Conservation (phyloP, 2,329 filamentous ascomycete species). For the Aspergillus tamarii region DNA sequence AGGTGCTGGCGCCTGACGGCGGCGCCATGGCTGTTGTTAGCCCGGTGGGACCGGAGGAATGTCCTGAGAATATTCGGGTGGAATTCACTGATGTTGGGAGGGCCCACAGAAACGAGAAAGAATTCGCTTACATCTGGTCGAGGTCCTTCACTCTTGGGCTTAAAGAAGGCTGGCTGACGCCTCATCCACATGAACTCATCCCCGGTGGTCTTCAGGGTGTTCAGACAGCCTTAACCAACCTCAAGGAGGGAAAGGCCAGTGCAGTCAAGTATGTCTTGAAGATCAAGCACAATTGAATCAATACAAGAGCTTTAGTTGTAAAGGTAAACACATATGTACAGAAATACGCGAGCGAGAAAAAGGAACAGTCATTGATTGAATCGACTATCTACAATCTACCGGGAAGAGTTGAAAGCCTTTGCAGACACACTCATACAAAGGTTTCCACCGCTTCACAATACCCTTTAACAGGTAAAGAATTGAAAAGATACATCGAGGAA, state of each 20-base stretch:
- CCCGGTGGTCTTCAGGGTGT: conserved; percentile 58
- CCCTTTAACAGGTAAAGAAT: not conserved
- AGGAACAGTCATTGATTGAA: not conserved
- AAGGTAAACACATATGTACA: not conserved
- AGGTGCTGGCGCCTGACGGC: not conserved
- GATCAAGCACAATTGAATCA: not conserved
- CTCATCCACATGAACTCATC: conserved; percentile 53
- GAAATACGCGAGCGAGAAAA: not conserved
- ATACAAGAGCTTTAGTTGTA: not conserved
- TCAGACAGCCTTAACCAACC: conserved; percentile 54
- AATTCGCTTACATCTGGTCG: conserved; percentile 47
- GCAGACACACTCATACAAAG: not conserved
- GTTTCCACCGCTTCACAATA: not conserved
- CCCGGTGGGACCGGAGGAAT: not conserved
- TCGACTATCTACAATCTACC: not conserved
- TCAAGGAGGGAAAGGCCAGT: conserved; percentile 63
- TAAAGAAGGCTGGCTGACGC: conserved; percentile 50
- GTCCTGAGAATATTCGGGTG: not conserved
- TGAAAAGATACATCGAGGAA: not conserved
- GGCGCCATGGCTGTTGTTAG: conserved; percentile 1
- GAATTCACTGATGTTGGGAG: conserved; percentile 3
- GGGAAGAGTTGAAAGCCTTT: not conserved
- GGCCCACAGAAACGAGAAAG: not conserved
- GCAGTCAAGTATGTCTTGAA: conserved; percentile 63
- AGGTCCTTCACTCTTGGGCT: conserved; percentile 49